Evolutionary conservation across 73 alveolate genomes (phyloP).

Genomic region (Stentor coeruleus): DNA sequence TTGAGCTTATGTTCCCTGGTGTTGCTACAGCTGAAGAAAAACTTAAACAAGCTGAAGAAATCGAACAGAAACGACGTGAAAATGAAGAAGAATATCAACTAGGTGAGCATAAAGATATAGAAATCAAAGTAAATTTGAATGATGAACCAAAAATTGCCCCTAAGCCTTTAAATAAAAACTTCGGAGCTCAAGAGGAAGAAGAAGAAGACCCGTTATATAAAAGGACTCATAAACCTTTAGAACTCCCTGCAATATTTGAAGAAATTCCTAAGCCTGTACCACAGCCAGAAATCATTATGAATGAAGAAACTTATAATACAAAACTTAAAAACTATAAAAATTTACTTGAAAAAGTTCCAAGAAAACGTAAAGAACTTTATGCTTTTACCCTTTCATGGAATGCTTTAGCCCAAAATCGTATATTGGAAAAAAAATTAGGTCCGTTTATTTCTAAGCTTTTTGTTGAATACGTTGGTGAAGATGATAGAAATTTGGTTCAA

Average conservation of each 20-base stretch:
- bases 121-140: not conserved
- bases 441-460: constrained; percentile 13
- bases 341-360: constrained; percentile 11
- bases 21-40: constrained; percentile 28
- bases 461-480: constrained; percentile 19
- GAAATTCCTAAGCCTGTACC: constrained; percentile 11
- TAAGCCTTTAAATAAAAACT: not conserved
- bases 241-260: not conserved
- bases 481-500: constrained; percentile 11
- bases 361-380: not conserved
- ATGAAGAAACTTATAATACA: not conserved
- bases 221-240: not conserved
- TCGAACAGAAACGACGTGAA: not conserved
- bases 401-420: constrained; percentile 7
- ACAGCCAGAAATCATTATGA: constrained; percentile 10
- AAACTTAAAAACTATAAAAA: not conserved
- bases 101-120: constrained; percentile 14
- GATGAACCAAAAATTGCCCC: not conserved
- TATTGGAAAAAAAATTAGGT: constrained; percentile 9
- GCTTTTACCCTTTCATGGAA: not conserved
- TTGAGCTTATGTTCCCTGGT: constrained; percentile 21
- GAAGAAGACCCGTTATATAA: constrained; percentile 15
- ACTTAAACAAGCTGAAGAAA: constrained; percentile 16
- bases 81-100: not conserved
- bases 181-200: not conserved